Evolutionary conservation across 2,329 filamentous ascomycete species (phyloP), one percentile per base, ranked within the genome.

Genomic region (Phyllosticta citriasiana): DNA sequence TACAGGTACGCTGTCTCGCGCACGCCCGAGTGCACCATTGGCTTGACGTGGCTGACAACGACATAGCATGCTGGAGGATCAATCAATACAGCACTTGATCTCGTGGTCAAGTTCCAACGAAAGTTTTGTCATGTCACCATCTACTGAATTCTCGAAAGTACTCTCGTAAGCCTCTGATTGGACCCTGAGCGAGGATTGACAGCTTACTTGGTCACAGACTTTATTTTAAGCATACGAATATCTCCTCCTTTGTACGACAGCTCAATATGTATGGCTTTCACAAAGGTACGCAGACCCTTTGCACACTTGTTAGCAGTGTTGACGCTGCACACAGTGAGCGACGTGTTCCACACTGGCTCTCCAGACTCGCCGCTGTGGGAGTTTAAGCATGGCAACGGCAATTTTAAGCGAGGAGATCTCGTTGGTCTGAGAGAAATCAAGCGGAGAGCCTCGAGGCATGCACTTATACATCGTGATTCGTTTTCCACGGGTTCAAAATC

Each of bases 241-340:
- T 97, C 64, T 97, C 94, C 10, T 97, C 94, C 0, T 99, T 99
- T 73, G 94, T 99, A 57, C 86, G 94, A 56, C 94, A 99, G 77
- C 78, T 99, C 57, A 99, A 99, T 73, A 99, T 99, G 94, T 99
- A 99, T 69, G 94, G 94, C 6, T 99, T 99, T 75, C 94, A 99
- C 73, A 99, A 99, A 88, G 92, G 92, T 95, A 75, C 33, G 65
- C 69, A 33, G 4, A n/a, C 33, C 40, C 16, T 35, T 52, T 47
- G 14, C 30, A 9, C 33, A n/a, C 53, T 2, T 16, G 54, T 51
- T 27, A 47, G 40, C 57, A 14, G 24, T 35, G 52, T 60, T 64
- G 33, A 64, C 22, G 12, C 22, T 54, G 57, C 58, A 35, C 62
- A 51, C 69, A 97, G 94, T 97, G 69, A 97, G 94, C 78, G 94